phyloP scores from a whole-genome alignment of 2,329 filamentous ascomycete species.

The Orbilia javanica region DNA sequence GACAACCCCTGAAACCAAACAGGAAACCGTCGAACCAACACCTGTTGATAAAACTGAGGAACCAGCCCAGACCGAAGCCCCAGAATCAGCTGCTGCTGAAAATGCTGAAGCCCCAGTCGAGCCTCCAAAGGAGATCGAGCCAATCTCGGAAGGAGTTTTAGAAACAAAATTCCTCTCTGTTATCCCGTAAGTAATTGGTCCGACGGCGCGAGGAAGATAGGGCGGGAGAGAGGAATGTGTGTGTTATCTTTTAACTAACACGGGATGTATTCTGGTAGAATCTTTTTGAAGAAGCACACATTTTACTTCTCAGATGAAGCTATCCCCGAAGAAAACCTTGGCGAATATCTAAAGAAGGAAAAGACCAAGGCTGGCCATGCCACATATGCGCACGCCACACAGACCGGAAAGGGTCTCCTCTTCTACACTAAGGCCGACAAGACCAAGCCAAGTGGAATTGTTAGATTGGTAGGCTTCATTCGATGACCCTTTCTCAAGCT shows the following conservation, averaged over 20 bases:
- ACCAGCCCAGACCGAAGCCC: conserved; percentile 54
- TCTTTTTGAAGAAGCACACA: conserved; percentile 87
- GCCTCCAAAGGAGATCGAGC: conserved; percentile 47
- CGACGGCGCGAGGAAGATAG: too few species aligned
- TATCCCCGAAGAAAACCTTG: conserved; percentile 79
- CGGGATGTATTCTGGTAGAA: conserved; percentile 68
- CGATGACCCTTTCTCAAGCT: background rate
- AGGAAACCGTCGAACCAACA: conserved; percentile 5
- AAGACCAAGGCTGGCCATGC: conserved; percentile 85
- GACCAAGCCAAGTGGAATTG: conserved; percentile 80
- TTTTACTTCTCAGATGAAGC: conserved; percentile 86
- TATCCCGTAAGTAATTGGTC: conserved; percentile 37
- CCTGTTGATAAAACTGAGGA: conserved; percentile 54
- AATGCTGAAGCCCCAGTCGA: conserved; percentile 66
- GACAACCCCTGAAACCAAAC: background rate
- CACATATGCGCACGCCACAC: conserved; percentile 82
- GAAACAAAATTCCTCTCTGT: conserved; percentile 44
- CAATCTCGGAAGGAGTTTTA: conserved; percentile 64
- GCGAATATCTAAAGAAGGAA: conserved; percentile 85
- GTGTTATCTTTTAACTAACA: background rate
- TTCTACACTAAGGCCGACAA: conserved; percentile 95
- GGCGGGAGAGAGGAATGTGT: background rate
- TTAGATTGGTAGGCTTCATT: conserved; percentile 78
- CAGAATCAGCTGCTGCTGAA: conserved; percentile 63
- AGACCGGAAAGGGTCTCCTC: conserved; percentile 94